Evolutionary conservation across 768 basidiomycete genomes (phyloP), one percentile per base, ranked within the genome.

Genomic region (Sarcodon aspratus): DNA sequence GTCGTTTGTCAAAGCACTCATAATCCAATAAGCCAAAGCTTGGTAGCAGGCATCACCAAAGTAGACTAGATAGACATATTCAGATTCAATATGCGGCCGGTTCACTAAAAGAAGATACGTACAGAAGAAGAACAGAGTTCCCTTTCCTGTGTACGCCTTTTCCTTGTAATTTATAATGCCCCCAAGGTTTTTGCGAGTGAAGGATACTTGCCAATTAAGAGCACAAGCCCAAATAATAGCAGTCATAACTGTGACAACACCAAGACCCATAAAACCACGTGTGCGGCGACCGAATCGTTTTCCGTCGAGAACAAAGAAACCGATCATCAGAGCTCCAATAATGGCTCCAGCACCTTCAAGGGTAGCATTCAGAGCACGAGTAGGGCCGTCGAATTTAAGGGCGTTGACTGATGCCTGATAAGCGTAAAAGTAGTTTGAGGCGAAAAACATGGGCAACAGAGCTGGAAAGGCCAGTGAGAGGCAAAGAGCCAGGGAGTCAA

Each of bases 381-480:
- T 72, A 9, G 71, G 61, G 21, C 66, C 68, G 52, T 72, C 69
- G 56, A 72, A 71, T 33, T 59, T 56, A 47, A 51, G 59, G 4
- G 64, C 62, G 54, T 68, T 69, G 52, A 71, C 48, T 17, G 69
- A 67, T 50, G 64, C 67, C 54, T 69, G 71, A 57, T 72, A 73
- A 3, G 71, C 65, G 57, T 71, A 71, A 63, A 72, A 67, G 55
- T 66, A 71, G 60, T 70, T 72, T 50, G 66, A 68, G 8, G 69
- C 60, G 57, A 73, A 72, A 58, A 66, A 70, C 67, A 70, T 69
- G 38, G 70, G 70, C 36, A 64, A 53, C 44, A 72, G 64, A 6
- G 64, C 56, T 56, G 38, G 4, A 13, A 17, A 15, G 40, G 13
- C 46, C 44, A 44, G 44, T 9, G 10, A 17, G 15, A 17, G 33